These are phyloP conservation scores for Rhodotorula sp. DNA, from an alignment of 1,284 basidiomycete species.

Conservation along the genomic window DNA sequence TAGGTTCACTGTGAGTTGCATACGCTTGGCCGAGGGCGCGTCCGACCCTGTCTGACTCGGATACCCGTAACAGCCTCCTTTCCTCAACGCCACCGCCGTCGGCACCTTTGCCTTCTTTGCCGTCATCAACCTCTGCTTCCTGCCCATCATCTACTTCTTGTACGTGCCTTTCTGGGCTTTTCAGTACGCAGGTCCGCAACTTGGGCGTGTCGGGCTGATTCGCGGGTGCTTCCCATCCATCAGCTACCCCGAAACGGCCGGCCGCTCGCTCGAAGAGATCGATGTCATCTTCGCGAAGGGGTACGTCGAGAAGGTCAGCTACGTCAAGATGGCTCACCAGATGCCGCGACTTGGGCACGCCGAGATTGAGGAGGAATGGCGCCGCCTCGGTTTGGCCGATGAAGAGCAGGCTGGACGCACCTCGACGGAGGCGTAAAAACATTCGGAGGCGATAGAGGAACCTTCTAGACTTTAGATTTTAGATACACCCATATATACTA, in stretches of 20 bases:
- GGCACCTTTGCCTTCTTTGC: constrained; percentile 42
- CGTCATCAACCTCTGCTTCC: constrained; percentile 33
- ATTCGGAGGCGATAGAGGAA: too few relatives aligned
- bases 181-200: too few relatives aligned
- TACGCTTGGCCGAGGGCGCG: too few relatives aligned
- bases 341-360: background rate
- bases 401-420: background rate
- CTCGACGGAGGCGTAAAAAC: too few relatives aligned
- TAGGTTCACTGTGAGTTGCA: too few relatives aligned
- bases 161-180: background rate
- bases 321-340: background rate
- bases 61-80: constrained; percentile 27
- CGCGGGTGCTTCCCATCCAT: too few relatives aligned
- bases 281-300: constrained; percentile 46
- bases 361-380: background rate
- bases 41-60: too few relatives aligned
- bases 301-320: constrained; percentile 37
- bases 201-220: too few relatives aligned
- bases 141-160: constrained; percentile 34
- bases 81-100: constrained; percentile 33
- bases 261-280: constrained; percentile 41
- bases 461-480: too few relatives aligned
- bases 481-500: too few relatives aligned
- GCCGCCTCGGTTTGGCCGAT: background rate
- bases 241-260: constrained; percentile 41